Evolutionary conservation across 345 rosid species (phyloP).

Genomic region (Hibiscus syriacus): DNA sequence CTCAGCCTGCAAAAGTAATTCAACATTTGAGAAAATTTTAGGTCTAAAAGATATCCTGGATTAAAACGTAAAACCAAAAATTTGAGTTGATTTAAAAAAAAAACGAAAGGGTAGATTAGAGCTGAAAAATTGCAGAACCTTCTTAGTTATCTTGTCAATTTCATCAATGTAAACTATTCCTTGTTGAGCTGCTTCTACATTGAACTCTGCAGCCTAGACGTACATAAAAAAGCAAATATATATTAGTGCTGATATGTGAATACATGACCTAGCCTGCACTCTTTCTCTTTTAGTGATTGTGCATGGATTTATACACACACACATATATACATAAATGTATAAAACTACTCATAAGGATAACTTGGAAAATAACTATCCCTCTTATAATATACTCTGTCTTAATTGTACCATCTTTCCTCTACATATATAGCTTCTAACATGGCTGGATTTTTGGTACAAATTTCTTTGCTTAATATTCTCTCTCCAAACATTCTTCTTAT

Average conservation of each 20-base stretch:
- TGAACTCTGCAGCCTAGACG: constrained; percentile 73
- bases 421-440: too few species aligned
- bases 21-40: constrained; percentile 4
- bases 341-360: neutral
- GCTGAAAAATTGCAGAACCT: constrained; percentile 32
- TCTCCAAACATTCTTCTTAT: neutral
- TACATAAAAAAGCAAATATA: constrained; percentile 15
- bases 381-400: neutral
- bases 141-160: constrained; percentile 95
- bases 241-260: neutral
- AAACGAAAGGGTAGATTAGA: neutral
- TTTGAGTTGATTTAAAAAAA: neutral
- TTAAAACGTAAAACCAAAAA: neutral
- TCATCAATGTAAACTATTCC: constrained; percentile 95
- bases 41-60: neutral
- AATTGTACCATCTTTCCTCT: too few species aligned
- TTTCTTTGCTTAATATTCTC: neutral
- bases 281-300: neutral
- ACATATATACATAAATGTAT: neutral
- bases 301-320: neutral
- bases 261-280: neutral
- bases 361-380: neutral
- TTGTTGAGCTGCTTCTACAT: constrained; percentile 95
- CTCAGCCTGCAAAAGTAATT: constrained; percentile 60
- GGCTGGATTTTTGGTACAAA: constrained; percentile 20